Percentiles rank a stretch among this genome's conserved stretches.
These are phyloP conservation scores for Azolla pinnata DNA, from an alignment of 75 land plant species.

Conservation along the genomic window DNA sequence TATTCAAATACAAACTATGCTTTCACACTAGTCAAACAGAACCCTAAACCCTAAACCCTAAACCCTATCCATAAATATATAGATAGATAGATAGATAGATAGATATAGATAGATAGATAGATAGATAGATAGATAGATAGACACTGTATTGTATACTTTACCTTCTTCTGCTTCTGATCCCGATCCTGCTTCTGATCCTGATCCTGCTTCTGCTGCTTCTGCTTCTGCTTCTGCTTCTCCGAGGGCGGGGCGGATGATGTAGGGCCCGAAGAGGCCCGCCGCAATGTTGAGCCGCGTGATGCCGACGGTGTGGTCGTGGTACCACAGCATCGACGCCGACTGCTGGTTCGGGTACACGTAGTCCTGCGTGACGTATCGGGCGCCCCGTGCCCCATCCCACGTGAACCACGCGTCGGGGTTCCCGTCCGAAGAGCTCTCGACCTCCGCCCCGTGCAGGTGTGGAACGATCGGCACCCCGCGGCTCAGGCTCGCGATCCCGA, in stretches of 20 bases:
- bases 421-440: slow-evolving; percentile 24
- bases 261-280: slow-evolving; percentile 27
- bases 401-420: slow-evolving; percentile 32
- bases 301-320: slow-evolving; percentile 36
- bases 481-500: slow-evolving; percentile 10
- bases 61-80: too few relatives aligned
- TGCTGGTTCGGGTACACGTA: slow-evolving; percentile 27
- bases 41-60: too few relatives aligned
- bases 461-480: slow-evolving; percentile 33
- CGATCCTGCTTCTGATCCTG: slow-evolving; percentile 6
- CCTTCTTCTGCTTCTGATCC: slow-evolving; percentile 7
- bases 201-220: slow-evolving; percentile 17
- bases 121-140: too few relatives aligned
- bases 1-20: too few relatives aligned
- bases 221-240: too few relatives aligned
- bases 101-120: too few relatives aligned
- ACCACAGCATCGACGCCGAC: slow-evolving; percentile 24
- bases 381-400: slow-evolving; percentile 13
- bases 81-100: too few relatives aligned
- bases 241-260: slow-evolving; percentile 14
- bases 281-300: slow-evolving; percentile 23
- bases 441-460: slow-evolving; percentile 26
- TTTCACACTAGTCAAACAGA: too few relatives aligned
- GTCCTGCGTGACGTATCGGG: slow-evolving; percentile 12
- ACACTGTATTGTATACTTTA: too few relatives aligned